Evolutionary conservation across 2,329 filamentous ascomycete species (phyloP).

Genomic region (Stagonosporopsis cucurbitacearum): DNA sequence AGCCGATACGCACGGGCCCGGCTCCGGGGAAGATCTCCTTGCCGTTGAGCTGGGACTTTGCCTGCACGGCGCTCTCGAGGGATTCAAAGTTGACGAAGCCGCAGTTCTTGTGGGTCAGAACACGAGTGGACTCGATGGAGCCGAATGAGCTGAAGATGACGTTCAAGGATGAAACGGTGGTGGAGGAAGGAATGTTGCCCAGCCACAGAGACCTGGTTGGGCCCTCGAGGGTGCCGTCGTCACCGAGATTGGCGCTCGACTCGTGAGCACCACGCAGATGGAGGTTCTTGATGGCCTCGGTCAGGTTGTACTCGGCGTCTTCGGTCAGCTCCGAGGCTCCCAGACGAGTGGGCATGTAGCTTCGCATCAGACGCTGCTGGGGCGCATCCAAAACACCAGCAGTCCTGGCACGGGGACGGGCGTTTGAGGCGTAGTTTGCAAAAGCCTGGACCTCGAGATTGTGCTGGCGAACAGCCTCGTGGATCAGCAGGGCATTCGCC

Average conservation of each 20-base stretch:
- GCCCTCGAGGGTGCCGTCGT: conserved; percentile 83
- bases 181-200: conserved; percentile 95
- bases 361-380: conserved; percentile 66
- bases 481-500: conserved; percentile 66
- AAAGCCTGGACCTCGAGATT: conserved; percentile 94
- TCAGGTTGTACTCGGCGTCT: conserved; percentile 78
- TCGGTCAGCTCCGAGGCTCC: conserved; percentile 75
- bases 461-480: conserved; percentile 82
- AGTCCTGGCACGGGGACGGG: conserved; percentile 85
- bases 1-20: conserved; percentile 93
- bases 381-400: conserved; percentile 88
- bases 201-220: conserved; percentile 96
- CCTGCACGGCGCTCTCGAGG: conserved; percentile 86
- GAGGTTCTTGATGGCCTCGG: conserved; percentile 83
- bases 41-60: conserved; percentile 86
- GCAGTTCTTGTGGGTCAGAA: conserved; percentile 98
- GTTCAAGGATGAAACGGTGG: conserved; percentile 90
- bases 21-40: conserved; percentile 98
- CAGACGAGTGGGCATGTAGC: conserved; percentile 77
- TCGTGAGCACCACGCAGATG: conserved; percentile 67
- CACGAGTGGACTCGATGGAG: conserved; percentile 86
- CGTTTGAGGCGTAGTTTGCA: conserved; percentile 80
- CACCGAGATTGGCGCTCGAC: conserved; percentile 68
- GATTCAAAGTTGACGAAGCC: conserved; percentile 98
- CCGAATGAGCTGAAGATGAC: conserved; percentile 97